Evolutionary conservation across 495 filamentous ascomycete species (phyloP).

Genomic region (Xanthoparmelia taractica): DNA sequence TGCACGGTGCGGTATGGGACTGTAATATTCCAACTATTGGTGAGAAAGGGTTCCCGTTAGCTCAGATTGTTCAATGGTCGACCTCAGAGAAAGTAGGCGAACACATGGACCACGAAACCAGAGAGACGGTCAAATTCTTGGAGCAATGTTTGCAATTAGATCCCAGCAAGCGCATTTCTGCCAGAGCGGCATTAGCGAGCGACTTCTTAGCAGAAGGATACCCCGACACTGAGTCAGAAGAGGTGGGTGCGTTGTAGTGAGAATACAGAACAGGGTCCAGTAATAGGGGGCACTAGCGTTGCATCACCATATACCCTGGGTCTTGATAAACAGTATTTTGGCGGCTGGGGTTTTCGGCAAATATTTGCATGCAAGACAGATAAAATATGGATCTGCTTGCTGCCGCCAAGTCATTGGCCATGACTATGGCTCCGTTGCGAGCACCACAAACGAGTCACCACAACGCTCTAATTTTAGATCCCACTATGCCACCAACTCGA

Average conservation of each 20-base stretch:
- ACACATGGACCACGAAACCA: slow-evolving; percentile 50
- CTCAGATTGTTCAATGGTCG: slow-evolving; percentile 93
- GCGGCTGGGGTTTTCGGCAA: not conserved
- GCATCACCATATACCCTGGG: slow-evolving; percentile 11
- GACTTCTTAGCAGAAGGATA: slow-evolving; percentile 25
- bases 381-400: not conserved
- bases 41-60: slow-evolving; percentile 71
- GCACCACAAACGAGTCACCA: not conserved
- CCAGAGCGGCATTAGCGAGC: slow-evolving; percentile 52
- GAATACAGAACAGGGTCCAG: not conserved
- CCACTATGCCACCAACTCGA: slow-evolving; percentile 80
- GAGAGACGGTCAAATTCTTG: slow-evolving; percentile 58
- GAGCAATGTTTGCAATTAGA: slow-evolving; percentile 64
- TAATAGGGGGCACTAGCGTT: not conserved
- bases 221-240: slow-evolving; percentile 34
- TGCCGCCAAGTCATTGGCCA: not conserved
- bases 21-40: slow-evolving; percentile 86
- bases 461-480: not conserved
- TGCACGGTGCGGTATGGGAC: slow-evolving; percentile 85
- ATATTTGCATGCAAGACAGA: not conserved
- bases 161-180: slow-evolving; percentile 61
- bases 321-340: not conserved
- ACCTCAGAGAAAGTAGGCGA: slow-evolving; percentile 48
- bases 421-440: not conserved
- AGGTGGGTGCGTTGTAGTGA: slow-evolving; percentile 40